Evolutionary conservation across 1,284 basidiomycete species (phyloP).

Genomic region (Ceratobasidium sp.): DNA sequence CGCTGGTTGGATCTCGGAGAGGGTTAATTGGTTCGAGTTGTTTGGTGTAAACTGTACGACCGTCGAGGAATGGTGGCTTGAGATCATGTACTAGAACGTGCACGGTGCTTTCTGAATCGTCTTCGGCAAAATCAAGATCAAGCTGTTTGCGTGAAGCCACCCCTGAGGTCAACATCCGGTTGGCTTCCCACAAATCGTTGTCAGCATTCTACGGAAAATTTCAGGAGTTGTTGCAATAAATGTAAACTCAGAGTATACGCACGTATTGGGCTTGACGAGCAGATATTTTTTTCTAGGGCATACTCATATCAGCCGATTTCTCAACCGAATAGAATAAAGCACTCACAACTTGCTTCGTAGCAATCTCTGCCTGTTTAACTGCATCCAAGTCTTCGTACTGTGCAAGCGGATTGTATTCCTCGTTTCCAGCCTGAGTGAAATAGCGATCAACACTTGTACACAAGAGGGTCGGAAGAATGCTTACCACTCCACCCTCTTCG

Average conservation of each 20-base stretch:
- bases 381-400: slow-evolving; percentile 87
- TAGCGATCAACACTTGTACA: slow-evolving; percentile 23
- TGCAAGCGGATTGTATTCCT: slow-evolving; percentile 91
- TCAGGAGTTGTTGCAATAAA: slow-evolving; percentile 44
- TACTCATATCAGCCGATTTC: slow-evolving; percentile 41
- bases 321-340: slow-evolving; percentile 10
- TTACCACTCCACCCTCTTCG: slow-evolving; percentile 84
- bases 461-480: slow-evolving; percentile 47
- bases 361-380: slow-evolving; percentile 82
- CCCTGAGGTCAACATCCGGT: slow-evolving; percentile 96
- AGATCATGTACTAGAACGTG: slow-evolving; percentile 98
- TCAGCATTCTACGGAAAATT: slow-evolving; percentile 81
- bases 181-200: slow-evolving; percentile 98
- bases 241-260: slow-evolving; percentile 54
- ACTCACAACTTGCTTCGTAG: slow-evolving; percentile 79
- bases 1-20: slow-evolving; percentile 91
- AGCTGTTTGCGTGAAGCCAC: slow-evolving; percentile 87
- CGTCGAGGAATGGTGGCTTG: slow-evolving; percentile 98
- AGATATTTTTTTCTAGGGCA: slow-evolving; percentile 80
- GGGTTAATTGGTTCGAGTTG: slow-evolving; percentile 98
- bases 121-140: slow-evolving; percentile 89
- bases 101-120: slow-evolving; percentile 94
- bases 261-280: slow-evolving; percentile 95
- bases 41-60: slow-evolving; percentile 94
- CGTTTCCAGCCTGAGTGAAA: slow-evolving; percentile 71